Evolutionary conservation across 495 filamentous ascomycete genomes (phyloP).

Genomic region (Recurvomyces mirabilis): DNA sequence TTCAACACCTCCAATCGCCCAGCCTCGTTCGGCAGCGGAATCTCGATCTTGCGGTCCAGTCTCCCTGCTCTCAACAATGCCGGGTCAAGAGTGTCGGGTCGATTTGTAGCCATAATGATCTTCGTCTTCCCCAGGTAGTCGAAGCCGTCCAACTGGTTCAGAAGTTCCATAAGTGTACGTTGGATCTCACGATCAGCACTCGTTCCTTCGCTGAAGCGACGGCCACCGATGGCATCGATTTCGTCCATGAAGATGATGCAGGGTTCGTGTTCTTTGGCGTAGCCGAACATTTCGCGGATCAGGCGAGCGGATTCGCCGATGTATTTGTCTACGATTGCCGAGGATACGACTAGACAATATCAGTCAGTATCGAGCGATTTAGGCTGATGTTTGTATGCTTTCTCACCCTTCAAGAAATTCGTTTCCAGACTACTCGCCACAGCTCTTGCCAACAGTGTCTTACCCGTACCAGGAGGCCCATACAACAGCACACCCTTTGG

Average conservation of each 20-base stretch:
- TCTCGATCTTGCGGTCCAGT: constrained; percentile 96
- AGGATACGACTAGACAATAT: constrained; percentile 68
- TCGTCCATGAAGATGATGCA: constrained; percentile 99
- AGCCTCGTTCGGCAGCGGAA: constrained; percentile 97
- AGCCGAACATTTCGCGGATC: constrained; percentile 99
- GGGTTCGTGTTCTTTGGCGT: constrained; percentile 98
- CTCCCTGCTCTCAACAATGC: constrained; percentile 87
- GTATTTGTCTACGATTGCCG: constrained; percentile 99
- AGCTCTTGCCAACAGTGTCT: constrained; percentile 88
- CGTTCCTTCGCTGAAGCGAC: constrained; percentile 96
- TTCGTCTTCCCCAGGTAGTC: constrained; percentile 99
- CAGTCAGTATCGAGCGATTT: constrained; percentile 4
- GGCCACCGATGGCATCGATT: constrained; percentile 96
- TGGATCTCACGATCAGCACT: constrained; percentile 98
- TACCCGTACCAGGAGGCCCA: constrained; percentile 95
- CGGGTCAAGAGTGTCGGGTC: constrained; percentile 94
- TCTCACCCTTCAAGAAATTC: constrained; percentile 89
- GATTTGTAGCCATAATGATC: constrained; percentile 99
- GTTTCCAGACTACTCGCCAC: constrained; percentile 96
- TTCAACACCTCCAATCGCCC: constrained; percentile 96
- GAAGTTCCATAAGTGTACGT: constrained; percentile 95
- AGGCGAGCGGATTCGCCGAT: constrained; percentile 96
- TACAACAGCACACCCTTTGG: constrained; percentile 97
- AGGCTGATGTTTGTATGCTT: background rate
- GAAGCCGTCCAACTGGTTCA: constrained; percentile 98